These are phyloP conservation scores for Cicer cuneatum DNA, from an alignment of 306 rosid genomes.

Conservation along the genomic window DNA sequence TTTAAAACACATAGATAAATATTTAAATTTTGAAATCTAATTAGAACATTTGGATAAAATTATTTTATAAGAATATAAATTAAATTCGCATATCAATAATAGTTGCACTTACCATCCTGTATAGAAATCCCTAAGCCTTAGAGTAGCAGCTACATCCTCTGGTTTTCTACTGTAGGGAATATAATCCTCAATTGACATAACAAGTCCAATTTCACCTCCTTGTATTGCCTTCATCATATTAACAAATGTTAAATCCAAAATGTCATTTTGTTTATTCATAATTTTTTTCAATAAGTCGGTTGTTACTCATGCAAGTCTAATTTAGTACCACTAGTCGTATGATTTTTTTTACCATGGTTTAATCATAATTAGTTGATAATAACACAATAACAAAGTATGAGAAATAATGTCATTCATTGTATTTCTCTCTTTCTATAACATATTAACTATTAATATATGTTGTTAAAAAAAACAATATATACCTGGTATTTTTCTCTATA, in stretches of 20 bases:
- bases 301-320: neutral
- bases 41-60: too few relatives aligned
- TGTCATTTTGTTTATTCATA: neutral
- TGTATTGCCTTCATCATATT: slow-evolving; percentile 42
- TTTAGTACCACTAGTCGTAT: too few relatives aligned
- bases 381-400: too few relatives aligned
- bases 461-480: neutral
- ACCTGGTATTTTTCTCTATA: slow-evolving; percentile 48
- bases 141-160: slow-evolving; percentile 50
- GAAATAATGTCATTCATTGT: too few relatives aligned
- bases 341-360: too few relatives aligned
- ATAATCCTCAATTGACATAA: slow-evolving; percentile 25
- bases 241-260: neutral
- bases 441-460: too few relatives aligned
- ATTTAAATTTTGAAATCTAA: too few relatives aligned
- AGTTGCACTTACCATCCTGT: slow-evolving; percentile 49
- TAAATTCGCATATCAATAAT: too few relatives aligned
- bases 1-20: too few relatives aligned
- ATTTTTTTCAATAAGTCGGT: neutral
- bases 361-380: too few relatives aligned
- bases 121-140: slow-evolving; percentile 44
- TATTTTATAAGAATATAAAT: too few relatives aligned
- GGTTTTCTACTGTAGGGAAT: slow-evolving; percentile 37
- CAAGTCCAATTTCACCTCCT: slow-evolving; percentile 56
- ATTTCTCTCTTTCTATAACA: too few relatives aligned